phyloP scores from a whole-genome alignment of 2,329 filamentous ascomycete genomes.

The Pestalotiopsis sp. region DNA sequence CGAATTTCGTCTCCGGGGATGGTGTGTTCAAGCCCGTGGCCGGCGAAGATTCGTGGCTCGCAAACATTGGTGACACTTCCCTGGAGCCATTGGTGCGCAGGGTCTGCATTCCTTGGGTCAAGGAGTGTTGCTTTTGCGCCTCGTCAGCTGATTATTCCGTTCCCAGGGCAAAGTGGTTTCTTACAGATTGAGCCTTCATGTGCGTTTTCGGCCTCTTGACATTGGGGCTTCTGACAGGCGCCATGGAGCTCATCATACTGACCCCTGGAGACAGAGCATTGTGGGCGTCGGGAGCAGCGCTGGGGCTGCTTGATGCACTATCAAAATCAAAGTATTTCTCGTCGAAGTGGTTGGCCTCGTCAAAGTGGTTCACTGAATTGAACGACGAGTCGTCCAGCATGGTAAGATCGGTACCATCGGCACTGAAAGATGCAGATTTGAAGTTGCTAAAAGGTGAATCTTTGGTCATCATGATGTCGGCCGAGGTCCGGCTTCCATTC shows the following conservation, averaged over 20 bases:
- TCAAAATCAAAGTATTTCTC: constrained; percentile 58
- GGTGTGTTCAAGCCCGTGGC: constrained; percentile 47
- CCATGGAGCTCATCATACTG: constrained; percentile 13
- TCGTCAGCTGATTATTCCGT: background rate
- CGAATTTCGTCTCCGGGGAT: constrained; percentile 41
- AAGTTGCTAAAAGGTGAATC: constrained; percentile 11
- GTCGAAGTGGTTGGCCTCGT: constrained; percentile 27
- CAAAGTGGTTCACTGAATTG: constrained; percentile 14
- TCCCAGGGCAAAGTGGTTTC: constrained; percentile 13
- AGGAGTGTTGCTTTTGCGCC: constrained; percentile 50
- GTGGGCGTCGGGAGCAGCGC: constrained; percentile 29
- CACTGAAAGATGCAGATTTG: constrained; percentile 8
- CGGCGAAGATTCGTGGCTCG: constrained; percentile 55
- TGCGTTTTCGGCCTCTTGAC: constrained; percentile 28
- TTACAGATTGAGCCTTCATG: constrained; percentile 26
- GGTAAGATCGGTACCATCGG: constrained; percentile 19
- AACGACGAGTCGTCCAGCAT: constrained; percentile 23
- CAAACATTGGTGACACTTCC: constrained; percentile 55
- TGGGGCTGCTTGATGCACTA: constrained; percentile 58
- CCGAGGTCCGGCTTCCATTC: constrained; percentile 25
- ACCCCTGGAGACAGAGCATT: constrained; percentile 17
- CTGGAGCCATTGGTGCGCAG: constrained; percentile 47
- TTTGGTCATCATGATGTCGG: constrained; percentile 27
- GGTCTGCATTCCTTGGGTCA: constrained; percentile 51
- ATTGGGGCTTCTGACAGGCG: constrained; percentile 20